A percentile compares a stretch with the other conserved stretches of the same genome.
phyloP scores from a whole-genome alignment of 1,284 basidiomycete genomes.

The Amylostereum areolatum region DNA sequence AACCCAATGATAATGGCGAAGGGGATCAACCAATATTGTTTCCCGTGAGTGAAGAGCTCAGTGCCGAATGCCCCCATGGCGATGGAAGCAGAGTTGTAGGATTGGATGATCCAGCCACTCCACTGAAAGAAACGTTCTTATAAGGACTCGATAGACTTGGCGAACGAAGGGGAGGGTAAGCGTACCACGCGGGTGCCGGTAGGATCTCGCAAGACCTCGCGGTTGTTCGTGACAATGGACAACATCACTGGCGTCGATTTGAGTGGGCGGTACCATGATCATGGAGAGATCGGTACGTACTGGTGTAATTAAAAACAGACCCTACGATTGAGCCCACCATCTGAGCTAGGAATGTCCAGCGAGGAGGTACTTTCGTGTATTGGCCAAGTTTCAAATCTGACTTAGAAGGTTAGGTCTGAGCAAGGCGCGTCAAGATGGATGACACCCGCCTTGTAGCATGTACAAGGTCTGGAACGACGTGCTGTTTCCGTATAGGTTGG shows the following conservation, averaged over 20 bases:
- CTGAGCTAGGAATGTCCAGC: slow-evolving; percentile 42
- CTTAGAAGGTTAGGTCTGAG: no score
- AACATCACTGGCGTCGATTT: slow-evolving; percentile 35
- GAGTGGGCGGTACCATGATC: no score
- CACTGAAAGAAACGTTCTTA: slow-evolving; percentile 22
- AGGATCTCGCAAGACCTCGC: slow-evolving; percentile 41
- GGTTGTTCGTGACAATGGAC: slow-evolving; percentile 41
- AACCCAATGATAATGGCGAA: slow-evolving; percentile 45
- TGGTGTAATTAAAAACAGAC: slow-evolving; percentile 47
- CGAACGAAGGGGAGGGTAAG: not conserved
- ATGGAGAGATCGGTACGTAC: slow-evolving; percentile 18
- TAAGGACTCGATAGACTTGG: not conserved
- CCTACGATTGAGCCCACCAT: slow-evolving; percentile 39
- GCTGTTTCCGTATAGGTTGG: slow-evolving; percentile 48
- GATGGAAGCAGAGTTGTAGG: slow-evolving; percentile 49
- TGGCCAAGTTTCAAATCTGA: slow-evolving; percentile 54
- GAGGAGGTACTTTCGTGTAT: slow-evolving; percentile 48
- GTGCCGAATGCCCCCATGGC: slow-evolving; percentile 52
- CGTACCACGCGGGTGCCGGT: slow-evolving; percentile 40
- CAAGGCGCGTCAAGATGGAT: no score
- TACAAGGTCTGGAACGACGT: slow-evolving; percentile 56
- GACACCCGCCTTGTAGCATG: slow-evolving; percentile 39
- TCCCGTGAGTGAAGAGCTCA: slow-evolving; percentile 35
- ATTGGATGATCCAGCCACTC: slow-evolving; percentile 48
- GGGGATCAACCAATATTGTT: slow-evolving; percentile 44